A percentile compares a stretch with the other conserved stretches of the same genome.
phyloP scores from a whole-genome alignment of 345 rosid species.

The Citrus maxima region DNA sequence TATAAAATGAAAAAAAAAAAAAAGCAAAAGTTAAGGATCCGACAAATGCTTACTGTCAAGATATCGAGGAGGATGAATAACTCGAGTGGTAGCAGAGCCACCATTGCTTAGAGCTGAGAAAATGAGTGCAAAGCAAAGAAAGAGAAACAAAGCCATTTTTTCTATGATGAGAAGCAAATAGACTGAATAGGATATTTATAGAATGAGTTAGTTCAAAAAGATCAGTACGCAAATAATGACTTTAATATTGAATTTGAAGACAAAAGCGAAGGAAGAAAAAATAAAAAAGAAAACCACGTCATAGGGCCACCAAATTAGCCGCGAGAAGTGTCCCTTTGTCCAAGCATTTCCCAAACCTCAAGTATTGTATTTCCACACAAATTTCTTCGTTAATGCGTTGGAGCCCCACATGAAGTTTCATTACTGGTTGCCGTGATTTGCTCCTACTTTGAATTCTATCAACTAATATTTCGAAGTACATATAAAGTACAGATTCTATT shows the following conservation, averaged over 20 bases:
- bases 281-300: slow-evolving; percentile 2
- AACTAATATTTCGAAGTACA: too few species aligned
- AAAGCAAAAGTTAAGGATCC: too few species aligned
- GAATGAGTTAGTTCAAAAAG: background rate
- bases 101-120: slow-evolving; percentile 4
- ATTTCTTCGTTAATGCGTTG: background rate
- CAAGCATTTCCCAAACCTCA: background rate
- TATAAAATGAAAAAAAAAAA: too few species aligned
- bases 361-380: background rate
- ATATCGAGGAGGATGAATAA: slow-evolving; percentile 1
- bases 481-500: too few species aligned
- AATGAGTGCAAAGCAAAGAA: slow-evolving; percentile 6
- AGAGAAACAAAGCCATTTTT: slow-evolving; percentile 21
- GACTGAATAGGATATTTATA: background rate
- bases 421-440: slow-evolving; percentile 8
- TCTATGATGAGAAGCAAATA: background rate
- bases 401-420: background rate
- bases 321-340: slow-evolving; percentile 25
- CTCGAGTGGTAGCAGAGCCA: slow-evolving; percentile 1
- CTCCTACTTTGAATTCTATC: background rate
- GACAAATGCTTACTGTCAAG: slow-evolving; percentile 30
- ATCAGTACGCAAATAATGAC: too few species aligned
- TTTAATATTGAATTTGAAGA: background rate
- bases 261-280: background rate
- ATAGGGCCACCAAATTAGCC: slow-evolving; percentile 21